Evolutionary conservation across 352 stramenopile genomes (phyloP).

Genomic region (Blastocystis sp.): DNA sequence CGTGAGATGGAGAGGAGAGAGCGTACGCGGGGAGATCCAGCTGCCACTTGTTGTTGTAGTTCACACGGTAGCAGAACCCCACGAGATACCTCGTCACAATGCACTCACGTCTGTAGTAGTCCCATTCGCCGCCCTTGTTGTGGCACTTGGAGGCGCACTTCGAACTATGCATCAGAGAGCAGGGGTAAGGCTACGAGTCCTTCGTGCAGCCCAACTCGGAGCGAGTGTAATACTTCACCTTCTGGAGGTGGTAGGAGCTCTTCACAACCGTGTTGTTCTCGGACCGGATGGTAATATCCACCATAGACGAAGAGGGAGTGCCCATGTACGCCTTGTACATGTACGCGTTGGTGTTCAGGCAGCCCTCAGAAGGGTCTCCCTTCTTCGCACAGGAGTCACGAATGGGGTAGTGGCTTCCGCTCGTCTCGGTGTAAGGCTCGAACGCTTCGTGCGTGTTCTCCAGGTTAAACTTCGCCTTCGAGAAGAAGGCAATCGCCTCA

Average conservation of each 20-base stretch:
- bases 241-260: background rate
- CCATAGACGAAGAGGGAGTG: background rate
- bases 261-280: background rate
- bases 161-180: background rate
- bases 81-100: conserved; percentile 6
- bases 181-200: background rate
- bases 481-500: background rate
- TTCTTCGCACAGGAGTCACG: conserved; percentile 61
- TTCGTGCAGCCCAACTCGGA: conserved; percentile 35
- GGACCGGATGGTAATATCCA: background rate
- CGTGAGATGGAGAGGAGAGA: background rate
- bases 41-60: background rate
- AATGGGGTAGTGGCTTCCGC: conserved; percentile 53
- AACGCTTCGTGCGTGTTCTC: background rate
- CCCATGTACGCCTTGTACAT: background rate
- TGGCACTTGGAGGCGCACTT: conserved; percentile 55
- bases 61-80: conserved; percentile 42
- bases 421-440: background rate
- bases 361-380: conserved; percentile 50
- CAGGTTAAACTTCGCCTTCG: background rate
- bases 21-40: conserved; percentile 36
- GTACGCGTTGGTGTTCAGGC: conserved; percentile 10
- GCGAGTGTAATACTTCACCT: background rate
- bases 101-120: background rate
- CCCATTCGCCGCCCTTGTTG: conserved; percentile 44